Conservation (phyloP, 306 rosid species). For the Prunus persica region Prunus_persica_NCBIv2 NC_034016.1:7293501-7294000, state of each 20-base stretch:
- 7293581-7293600: conserved; percentile 82
- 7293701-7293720: background rate
- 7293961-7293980: conserved; percentile 6
- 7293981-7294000: conserved; percentile 25
- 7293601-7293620: conserved; percentile 95
- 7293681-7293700: conserved; percentile 12
- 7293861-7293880: background rate
- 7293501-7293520: background rate
- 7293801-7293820: background rate
- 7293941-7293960: background rate
- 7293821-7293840: background rate
- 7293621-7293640: conserved; percentile 28
- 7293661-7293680: conserved; percentile 42
- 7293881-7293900: background rate
- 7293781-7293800: conserved; percentile 35
- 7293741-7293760: background rate
- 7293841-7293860: background rate
- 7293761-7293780: conserved; percentile 30
- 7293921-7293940: too few relatives aligned
- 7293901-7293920: background rate
- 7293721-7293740: background rate
- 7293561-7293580: conserved; percentile 51
- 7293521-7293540: background rate
- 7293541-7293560: background rate
- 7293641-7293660: conserved; percentile 96